phyloP scores from a whole-genome alignment of 2,329 filamentous ascomycete species.

The Truncatella angustata region DNA sequence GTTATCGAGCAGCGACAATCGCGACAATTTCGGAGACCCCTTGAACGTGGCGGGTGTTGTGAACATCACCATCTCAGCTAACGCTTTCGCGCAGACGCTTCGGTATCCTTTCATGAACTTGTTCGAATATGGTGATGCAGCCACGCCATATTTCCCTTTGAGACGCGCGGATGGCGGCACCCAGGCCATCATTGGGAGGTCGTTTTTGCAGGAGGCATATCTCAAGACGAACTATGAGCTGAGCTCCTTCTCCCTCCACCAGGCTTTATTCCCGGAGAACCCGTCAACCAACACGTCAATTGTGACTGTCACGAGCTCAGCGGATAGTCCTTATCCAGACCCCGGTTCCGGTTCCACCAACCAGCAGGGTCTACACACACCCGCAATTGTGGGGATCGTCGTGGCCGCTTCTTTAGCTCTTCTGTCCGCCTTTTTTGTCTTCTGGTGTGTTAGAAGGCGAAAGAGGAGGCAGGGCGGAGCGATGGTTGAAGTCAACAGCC shows the following conservation, averaged over 20 bases:
- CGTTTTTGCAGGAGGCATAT: slow-evolving; percentile 70
- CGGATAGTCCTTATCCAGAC: slow-evolving; percentile 46
- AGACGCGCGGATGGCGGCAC: slow-evolving; percentile 51
- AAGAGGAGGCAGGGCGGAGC: slow-evolving; percentile 19
- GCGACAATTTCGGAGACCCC: slow-evolving; percentile 49
- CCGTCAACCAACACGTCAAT: slow-evolving; percentile 39
- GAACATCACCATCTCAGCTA: slow-evolving; percentile 53
- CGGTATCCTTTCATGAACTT: slow-evolving; percentile 47
- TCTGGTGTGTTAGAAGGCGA: slow-evolving; percentile 33
- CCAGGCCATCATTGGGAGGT: slow-evolving; percentile 62
- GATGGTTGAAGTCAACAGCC: slow-evolving; percentile 27
- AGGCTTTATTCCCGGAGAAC: slow-evolving; percentile 50
- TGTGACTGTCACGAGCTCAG: slow-evolving; percentile 38
- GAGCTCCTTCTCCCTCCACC: slow-evolving; percentile 51
- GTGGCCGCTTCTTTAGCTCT: slow-evolving; percentile 37
- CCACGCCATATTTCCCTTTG: slow-evolving; percentile 64
- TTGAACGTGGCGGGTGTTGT: slow-evolving; percentile 48
- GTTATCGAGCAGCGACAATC: slow-evolving; percentile 54
- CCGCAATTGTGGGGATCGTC: slow-evolving; percentile 45
- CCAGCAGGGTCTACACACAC: slow-evolving; percentile 33
- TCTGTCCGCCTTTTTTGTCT: slow-evolving; percentile 26
- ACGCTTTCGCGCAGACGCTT: slow-evolving; percentile 49
- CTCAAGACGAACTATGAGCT: slow-evolving; percentile 56
- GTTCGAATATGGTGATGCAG: slow-evolving; percentile 42
- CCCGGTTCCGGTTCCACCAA: slow-evolving; percentile 22